Evolutionary conservation across 2,329 filamentous ascomycete genomes (phyloP).

Genomic region (Chalara sp.): DNA sequence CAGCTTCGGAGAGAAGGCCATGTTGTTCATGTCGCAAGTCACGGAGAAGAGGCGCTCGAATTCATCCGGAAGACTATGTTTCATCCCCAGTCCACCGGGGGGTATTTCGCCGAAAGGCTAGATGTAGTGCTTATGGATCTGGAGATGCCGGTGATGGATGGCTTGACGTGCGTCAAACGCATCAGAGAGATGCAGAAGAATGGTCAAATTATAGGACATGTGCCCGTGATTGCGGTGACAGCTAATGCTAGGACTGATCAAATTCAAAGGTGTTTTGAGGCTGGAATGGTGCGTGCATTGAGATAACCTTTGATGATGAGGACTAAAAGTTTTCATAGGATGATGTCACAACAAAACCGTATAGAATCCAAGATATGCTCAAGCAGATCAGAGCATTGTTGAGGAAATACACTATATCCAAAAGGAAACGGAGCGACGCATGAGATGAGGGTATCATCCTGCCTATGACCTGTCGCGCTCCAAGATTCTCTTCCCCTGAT

Average conservation of each 20-base stretch:
- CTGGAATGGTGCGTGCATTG: slow-evolving; percentile 57
- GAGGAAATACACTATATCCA: not conserved
- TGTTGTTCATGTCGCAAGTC: slow-evolving; percentile 55
- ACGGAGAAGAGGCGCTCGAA: slow-evolving; percentile 56
- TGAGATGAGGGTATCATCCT: too few species aligned
- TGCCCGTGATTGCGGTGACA: slow-evolving; percentile 76
- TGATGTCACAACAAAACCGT: slow-evolving; percentile 74
- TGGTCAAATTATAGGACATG: slow-evolving; percentile 54
- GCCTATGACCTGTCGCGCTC: too few species aligned
- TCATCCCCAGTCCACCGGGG: slow-evolving; percentile 30
- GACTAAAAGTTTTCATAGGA: slow-evolving; percentile 38
- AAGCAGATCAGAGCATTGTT: slow-evolving; percentile 53
- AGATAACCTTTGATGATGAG: not conserved
- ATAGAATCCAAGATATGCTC: slow-evolving; percentile 63
- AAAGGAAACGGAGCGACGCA: too few species aligned
- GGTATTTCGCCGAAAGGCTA: slow-evolving; percentile 42
- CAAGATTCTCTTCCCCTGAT: too few species aligned
- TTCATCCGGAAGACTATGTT: slow-evolving; percentile 47
- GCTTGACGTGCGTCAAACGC: slow-evolving; percentile 62
- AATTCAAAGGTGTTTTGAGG: slow-evolving; percentile 61
- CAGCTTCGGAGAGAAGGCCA: slow-evolving; percentile 54
- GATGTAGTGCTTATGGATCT: slow-evolving; percentile 73
- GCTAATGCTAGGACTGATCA: slow-evolving; percentile 73
- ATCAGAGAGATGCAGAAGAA: slow-evolving; percentile 63
- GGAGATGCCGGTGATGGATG: slow-evolving; percentile 81